Base-by-base conservation (phyloP, 129 eudicot genomes). In the Oenanthe sinensis region DNA sequence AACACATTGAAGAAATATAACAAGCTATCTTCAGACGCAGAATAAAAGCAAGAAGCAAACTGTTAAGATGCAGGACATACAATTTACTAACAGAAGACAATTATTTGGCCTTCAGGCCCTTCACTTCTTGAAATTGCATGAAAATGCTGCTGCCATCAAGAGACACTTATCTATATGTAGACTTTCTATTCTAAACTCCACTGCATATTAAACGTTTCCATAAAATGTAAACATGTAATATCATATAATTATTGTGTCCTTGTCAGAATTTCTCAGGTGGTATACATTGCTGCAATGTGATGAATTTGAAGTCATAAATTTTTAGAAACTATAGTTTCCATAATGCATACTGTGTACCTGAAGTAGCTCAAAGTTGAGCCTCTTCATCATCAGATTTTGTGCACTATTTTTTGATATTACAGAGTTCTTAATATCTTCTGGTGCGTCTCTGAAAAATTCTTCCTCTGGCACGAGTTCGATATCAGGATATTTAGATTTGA, bases 381-480 rank as follows among this genome's bases (percentile, higher is more conserved):
- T 88, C 82, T 95, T 87, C 76, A 95, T 96, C 97, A 95, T 91
- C 86, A 95, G 77, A 81, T 89, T 85, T 70, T 91, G 98, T 55
- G 93, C 86, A 80, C 72, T 82, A 72, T 95, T 96, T 75, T 52
- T 84, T 43, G 98, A 90, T 43, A 87, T 82, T 46, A 83, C 79
- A 17, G 87, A 73, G 74, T 79, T 89, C 81, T 91, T 91, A 55
- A 95, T 90, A 33, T 95, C 91, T 81, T 90, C 89, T 33, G 98
- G 96, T 68, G 97, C 98, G 74, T 91, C 89, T 80, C 83, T 87
- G 42, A 83, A 81, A 83, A 90, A 95, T n/a, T 90, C 97, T 84
- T 90, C 92, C 87, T 91, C 97, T 5, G 97, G 89, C 44, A 95
- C 97, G 79, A 95, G 97, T 81, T 95, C 90, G 71, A 95, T 95